These are phyloP conservation scores for Cyclostephanos tholiformis DNA, from an alignment of 108 stramenopile species.

Conservation along the genomic window DNA sequence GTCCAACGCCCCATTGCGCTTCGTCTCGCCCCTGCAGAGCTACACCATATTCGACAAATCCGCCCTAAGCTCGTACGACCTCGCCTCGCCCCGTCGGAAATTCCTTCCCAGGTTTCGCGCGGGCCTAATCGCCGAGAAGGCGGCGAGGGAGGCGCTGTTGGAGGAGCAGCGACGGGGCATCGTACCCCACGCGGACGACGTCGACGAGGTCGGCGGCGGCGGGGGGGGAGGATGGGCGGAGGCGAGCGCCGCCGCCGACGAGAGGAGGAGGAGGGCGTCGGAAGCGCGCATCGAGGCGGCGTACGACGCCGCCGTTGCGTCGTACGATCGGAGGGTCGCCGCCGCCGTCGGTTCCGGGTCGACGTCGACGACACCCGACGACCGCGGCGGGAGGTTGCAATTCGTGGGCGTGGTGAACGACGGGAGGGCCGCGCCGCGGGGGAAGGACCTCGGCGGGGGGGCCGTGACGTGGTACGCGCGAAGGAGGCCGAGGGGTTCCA, in stretches of 20 bases:
- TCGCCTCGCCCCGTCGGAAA: constrained; percentile 45
- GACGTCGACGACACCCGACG: background rate
- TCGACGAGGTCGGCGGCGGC: background rate
- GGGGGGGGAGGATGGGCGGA: constrained; percentile 59
- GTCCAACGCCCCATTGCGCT: constrained; percentile 33
- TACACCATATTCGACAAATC: constrained; percentile 69
- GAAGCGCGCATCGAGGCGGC: constrained; percentile 63
- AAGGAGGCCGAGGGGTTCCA: constrained; percentile 65
- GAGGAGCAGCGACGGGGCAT: constrained; percentile 39
- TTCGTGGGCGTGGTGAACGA: constrained; percentile 80
- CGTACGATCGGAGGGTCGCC: constrained; percentile 45
- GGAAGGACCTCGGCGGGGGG: background rate
- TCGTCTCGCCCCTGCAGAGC: constrained; percentile 79
- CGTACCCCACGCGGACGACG: constrained; percentile 19
- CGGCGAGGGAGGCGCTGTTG: constrained; percentile 52
- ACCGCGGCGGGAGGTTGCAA: constrained; percentile 55
- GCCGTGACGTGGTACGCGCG: constrained; percentile 83
- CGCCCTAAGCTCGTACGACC: constrained; percentile 26
- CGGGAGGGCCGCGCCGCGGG: constrained; percentile 8
- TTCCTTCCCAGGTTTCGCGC: constrained; percentile 66
- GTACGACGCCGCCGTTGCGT: constrained; percentile 61
- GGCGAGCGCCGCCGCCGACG: constrained; percentile 46
- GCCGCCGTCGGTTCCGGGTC: background rate
- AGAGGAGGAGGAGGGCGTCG: constrained; percentile 36
- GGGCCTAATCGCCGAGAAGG: constrained; percentile 69